Base-by-base conservation (phyloP, 1,139 yeast genomes). In the Geotrichum reessii region DNA sequence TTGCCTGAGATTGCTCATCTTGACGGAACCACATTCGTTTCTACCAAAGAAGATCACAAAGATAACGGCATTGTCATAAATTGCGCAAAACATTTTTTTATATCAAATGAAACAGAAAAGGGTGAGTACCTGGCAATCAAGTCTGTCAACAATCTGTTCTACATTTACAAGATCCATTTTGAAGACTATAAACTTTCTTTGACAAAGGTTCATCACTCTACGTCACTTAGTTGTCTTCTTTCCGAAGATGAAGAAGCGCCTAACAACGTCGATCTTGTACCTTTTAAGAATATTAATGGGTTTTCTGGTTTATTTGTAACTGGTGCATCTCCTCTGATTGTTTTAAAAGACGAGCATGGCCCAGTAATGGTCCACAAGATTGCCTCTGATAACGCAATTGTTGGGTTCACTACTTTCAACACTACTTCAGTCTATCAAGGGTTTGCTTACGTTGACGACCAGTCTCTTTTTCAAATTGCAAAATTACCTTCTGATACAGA, bases 381-480 rank as follows among this genome's bases (percentile, higher is more conserved):
- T 67, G 81, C 89, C 3, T 80, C 82, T 55, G 78, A 50, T 3
- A 12, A 81, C 21, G 83, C 88, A 0, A 79, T 65, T 14, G 55
- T 59, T 14, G 69, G 68, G 2, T 65, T 66, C 52, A 65, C 68
- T 19, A 53, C 63, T n/a, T 69, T 72, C 56, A 69, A 71, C 61
- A 65, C 72, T 8, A 65, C 67, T 14, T 63, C 66, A 7, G 71
- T 71, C 6, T 66, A 67, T 47, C 76, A 81, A 61, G 90, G 90
- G 6, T 76, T 89, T 59, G 85, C 90, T 65, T 86, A 84, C 63
- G 83, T 89, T 60, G 96, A 88, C 70, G 83, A 82, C 62, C 75
- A 80, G 53, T 86, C 84, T 67, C 84, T 84, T 65, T 91, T 95
- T 7, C 79, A 95, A 65, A 85, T 89, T 55, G 81, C 87, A 62